Percentiles rank a stretch among this genome's conserved stretches.
phyloP scores from a whole-genome alignment of 2,329 filamentous ascomycete species.

The Trichophaea hybrida region DNA sequence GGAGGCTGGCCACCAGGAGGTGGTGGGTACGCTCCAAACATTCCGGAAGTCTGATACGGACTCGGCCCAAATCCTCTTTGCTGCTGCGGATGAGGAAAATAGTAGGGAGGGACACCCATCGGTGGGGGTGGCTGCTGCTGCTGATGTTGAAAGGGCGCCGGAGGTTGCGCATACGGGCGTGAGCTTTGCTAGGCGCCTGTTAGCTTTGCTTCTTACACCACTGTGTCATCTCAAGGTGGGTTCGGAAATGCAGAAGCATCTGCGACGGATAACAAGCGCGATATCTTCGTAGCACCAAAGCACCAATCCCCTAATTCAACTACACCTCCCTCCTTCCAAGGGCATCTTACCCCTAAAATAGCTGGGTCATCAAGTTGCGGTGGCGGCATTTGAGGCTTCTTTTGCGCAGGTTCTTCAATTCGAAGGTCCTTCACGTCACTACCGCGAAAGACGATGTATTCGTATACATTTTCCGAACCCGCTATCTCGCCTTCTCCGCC shows the following conservation, averaged over 20 bases:
- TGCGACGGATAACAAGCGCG: too few species aligned
- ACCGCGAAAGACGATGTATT: conserved; percentile 96
- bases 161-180: conserved; percentile 12
- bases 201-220: neutral
- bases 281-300: too few species aligned
- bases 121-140: conserved; percentile 5
- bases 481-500: conserved; percentile 67
- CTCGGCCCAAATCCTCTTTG: conserved; percentile 20
- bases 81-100: conserved; percentile 15
- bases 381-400: conserved; percentile 59
- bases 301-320: neutral
- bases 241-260: neutral
- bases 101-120: conserved; percentile 14
- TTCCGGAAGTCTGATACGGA: conserved; percentile 16
- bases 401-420: conserved; percentile 65
- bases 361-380: conserved; percentile 86
- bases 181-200: conserved; percentile 13
- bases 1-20: conserved; percentile 31
- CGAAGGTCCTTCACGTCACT: conserved; percentile 97
- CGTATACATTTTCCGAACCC: conserved; percentile 77
- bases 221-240: neutral
- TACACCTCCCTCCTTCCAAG: neutral
- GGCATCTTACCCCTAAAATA: conserved; percentile 73
- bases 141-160: conserved; percentile 15
- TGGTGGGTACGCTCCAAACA: conserved; percentile 20